Conservation (phyloP, 495 filamentous ascomycete species). For the Usnea hakonensis region DNA sequence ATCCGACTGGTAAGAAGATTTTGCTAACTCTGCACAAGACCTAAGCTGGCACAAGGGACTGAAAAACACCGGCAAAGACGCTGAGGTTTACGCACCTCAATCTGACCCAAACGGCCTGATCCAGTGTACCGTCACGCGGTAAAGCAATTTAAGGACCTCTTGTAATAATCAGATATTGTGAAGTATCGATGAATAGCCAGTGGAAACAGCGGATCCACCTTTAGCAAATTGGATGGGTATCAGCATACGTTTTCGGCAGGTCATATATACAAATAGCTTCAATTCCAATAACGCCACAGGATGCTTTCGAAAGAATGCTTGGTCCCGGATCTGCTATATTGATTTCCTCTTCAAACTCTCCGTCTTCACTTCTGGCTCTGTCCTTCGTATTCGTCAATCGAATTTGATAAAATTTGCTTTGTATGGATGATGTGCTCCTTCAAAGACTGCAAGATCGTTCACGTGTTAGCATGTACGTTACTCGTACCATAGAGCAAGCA, state of each 20-base stretch:
- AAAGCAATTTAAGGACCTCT: conserved; percentile 14
- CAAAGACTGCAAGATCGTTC: conserved; percentile 55
- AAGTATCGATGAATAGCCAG: neutral
- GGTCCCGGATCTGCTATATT: conserved; percentile 4
- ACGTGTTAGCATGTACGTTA: conserved; percentile 3
- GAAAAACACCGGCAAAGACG: conserved; percentile 95
- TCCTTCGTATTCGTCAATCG: conserved; percentile 29
- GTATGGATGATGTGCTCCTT: conserved; percentile 84
- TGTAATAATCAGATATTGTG: neutral
- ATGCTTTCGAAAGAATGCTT: neutral
- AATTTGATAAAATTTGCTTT: conserved; percentile 78
- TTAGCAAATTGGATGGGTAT: neutral
- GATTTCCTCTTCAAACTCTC: conserved; percentile 26
- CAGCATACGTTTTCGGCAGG: neutral
- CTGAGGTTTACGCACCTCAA: conserved; percentile 92
- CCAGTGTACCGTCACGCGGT: conserved; percentile 81
- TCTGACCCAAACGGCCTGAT: conserved; percentile 90
- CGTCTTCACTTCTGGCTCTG: conserved; percentile 39
- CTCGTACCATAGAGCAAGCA: conserved; percentile 3
- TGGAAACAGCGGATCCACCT: neutral
- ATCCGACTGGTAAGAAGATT: neutral
- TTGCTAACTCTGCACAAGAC: conserved; percentile 10
- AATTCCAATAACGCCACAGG: neutral
- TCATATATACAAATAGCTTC: neutral
- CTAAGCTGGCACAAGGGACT: conserved; percentile 94